Conservation (phyloP, 345 rosid genomes). For the Dipteronia dyeriana region DNA sequence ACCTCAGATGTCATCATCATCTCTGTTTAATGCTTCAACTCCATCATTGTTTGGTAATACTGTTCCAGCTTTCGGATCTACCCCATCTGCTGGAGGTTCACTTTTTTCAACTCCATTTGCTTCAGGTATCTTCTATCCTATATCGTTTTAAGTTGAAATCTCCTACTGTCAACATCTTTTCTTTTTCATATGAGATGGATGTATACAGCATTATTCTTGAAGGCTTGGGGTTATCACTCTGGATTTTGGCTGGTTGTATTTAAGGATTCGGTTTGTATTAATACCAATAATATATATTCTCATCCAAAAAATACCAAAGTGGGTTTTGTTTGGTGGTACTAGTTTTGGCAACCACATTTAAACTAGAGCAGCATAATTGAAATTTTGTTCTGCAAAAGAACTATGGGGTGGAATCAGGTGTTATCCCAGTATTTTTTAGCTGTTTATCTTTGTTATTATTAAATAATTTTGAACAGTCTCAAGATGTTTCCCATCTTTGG, state of each 20-base stretch:
- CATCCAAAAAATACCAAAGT: background rate
- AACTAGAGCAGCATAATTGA: background rate
- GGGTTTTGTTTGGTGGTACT: background rate
- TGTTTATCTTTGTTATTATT: background rate
- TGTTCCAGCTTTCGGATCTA: slow-evolving; percentile 51
- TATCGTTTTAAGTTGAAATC: background rate
- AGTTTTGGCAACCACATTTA: background rate
- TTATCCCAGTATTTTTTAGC: background rate
- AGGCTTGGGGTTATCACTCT: background rate
- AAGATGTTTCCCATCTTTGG: background rate
- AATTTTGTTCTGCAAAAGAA: background rate
- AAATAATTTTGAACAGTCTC: background rate
- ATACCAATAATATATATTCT: background rate
- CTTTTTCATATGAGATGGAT: background rate
- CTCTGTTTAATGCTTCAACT: slow-evolving; percentile 62
- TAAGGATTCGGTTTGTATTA: background rate
- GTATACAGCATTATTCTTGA: background rate
- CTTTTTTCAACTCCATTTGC: slow-evolving; percentile 67
- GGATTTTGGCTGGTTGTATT: background rate
- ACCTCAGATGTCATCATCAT: slow-evolving; percentile 42
- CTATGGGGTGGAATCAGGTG: background rate
- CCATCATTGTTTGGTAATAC: slow-evolving; percentile 54
- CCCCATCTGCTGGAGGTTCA: slow-evolving; percentile 53
- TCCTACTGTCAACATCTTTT: background rate
- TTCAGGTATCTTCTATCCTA: slow-evolving; percentile 43